Conservation (phyloP, 371 early-diverging fungal species). For the Lichtheimia ornata region DNA sequence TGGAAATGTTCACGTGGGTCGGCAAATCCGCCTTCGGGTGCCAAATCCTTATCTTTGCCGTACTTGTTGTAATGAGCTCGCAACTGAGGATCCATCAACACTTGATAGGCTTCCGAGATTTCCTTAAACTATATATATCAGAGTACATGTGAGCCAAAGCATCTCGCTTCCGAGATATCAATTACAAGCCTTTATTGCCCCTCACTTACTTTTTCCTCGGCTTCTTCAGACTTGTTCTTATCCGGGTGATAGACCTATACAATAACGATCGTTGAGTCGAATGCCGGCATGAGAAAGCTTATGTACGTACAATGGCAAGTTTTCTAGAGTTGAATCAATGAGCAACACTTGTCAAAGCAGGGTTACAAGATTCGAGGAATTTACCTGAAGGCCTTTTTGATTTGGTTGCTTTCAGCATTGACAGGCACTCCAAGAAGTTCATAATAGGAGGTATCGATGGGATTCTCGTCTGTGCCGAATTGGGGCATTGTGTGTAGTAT, state of each 20-base stretch:
- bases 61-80: conserved; percentile 89
- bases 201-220: conserved; percentile 79
- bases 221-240: conserved; percentile 87
- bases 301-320: conserved; percentile 44
- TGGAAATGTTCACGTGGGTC: conserved; percentile 93
- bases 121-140: conserved; percentile 75
- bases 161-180: background rate
- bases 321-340: conserved; percentile 27
- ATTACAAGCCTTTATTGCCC: background rate
- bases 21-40: conserved; percentile 75
- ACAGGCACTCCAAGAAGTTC: conserved; percentile 82
- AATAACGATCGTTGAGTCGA: background rate
- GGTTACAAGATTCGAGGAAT: conserved; percentile 51
- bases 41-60: conserved; percentile 73
- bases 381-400: conserved; percentile 94
- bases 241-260: conserved; percentile 91
- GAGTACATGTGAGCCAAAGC: background rate
- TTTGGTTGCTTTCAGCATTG: conserved; percentile 80
- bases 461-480: conserved; percentile 70
- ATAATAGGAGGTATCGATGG: conserved; percentile 80
- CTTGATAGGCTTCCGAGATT: conserved; percentile 95
- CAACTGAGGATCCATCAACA: conserved; percentile 87
- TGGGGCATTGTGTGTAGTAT: conserved; percentile 29
- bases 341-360: background rate
- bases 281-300: background rate